Conservation (phyloP, 1,284 basidiomycete genomes). For the Puccinia triticina region DNA sequence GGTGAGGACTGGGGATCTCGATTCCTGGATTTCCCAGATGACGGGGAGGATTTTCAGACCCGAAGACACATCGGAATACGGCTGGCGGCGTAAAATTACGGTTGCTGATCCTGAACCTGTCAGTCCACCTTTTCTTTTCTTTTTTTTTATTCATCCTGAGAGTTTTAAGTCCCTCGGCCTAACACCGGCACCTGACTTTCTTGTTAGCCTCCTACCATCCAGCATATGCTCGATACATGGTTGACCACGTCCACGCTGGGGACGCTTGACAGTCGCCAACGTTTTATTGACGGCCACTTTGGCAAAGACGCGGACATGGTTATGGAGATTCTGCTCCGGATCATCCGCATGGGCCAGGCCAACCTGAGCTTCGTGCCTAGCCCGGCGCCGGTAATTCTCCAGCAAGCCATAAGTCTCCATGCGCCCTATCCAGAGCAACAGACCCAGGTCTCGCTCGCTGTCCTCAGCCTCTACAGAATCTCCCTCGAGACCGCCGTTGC, state of each 20-base stretch:
- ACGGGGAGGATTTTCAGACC: conserved; percentile 65
- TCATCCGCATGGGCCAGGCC: conserved; percentile 77
- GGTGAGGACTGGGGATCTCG: conserved; percentile 89
- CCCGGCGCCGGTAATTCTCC: conserved; percentile 55
- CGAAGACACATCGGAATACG: conserved; percentile 54
- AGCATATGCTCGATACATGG: conserved; percentile 85
- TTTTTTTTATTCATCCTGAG: too few relatives aligned
- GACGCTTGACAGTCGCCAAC: conserved; percentile 72
- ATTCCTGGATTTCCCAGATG: conserved; percentile 87
- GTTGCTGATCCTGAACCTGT: conserved; percentile 94
- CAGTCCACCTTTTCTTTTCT: conserved; percentile 59
- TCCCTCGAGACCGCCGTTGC: conserved; percentile 76
- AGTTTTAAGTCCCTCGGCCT: neutral
- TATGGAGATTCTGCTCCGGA: conserved; percentile 82
- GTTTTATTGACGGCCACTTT: conserved; percentile 84
- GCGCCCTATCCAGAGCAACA: conserved; percentile 82
- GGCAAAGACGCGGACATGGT: conserved; percentile 76
- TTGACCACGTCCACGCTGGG: conserved; percentile 76
- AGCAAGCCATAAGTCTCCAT: conserved; percentile 65
- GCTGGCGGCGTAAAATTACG: conserved; percentile 89
- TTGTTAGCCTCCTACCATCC: conserved; percentile 80
- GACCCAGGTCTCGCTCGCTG: conserved; percentile 86
- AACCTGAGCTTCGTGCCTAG: conserved; percentile 62
- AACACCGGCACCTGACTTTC: neutral
- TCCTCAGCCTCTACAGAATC: conserved; percentile 84